Conservation (phyloP, 495 filamentous ascomycete species). For the Xylaria sp. region DNA sequence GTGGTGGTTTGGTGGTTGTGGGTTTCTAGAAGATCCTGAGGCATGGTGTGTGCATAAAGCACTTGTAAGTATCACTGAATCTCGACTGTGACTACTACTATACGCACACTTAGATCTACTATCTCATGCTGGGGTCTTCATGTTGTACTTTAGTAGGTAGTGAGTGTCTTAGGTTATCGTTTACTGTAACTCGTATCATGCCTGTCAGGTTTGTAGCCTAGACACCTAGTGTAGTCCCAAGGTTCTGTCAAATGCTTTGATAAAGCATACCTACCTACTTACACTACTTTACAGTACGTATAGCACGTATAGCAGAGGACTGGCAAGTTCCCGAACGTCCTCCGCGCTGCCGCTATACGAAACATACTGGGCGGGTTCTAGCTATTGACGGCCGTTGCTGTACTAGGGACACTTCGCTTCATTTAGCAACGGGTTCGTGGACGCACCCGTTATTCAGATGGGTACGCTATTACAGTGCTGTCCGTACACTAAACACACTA, state of each 20-base stretch:
- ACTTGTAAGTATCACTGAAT: background rate
- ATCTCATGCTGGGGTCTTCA: background rate
- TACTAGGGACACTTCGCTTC: background rate
- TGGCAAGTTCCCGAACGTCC: background rate
- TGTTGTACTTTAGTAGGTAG: background rate
- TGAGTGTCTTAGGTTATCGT: background rate
- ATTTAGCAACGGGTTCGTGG: conserved; percentile 12
- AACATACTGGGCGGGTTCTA: conserved; percentile 9
- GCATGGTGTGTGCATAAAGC: background rate
- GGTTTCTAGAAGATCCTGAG: conserved; percentile 13
- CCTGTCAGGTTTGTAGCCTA: background rate
- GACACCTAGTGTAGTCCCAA: background rate
- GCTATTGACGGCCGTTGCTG: conserved; percentile 9
- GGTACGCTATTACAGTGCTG: background rate
- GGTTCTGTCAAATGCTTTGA: background rate
- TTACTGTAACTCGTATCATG: background rate
- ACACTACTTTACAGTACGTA: no score
- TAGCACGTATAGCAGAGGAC: no score
- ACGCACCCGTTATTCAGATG: conserved; percentile 6
- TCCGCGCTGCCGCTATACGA: conserved; percentile 6
- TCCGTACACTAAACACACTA: no score
- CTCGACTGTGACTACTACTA: background rate
- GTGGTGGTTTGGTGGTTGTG: no score
- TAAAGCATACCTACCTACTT: no score
- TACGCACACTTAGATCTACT: background rate